These are phyloP conservation scores for Arthroderma sp. DNA, from an alignment of 2,329 filamentous ascomycete genomes.

Conservation along the genomic window DNA sequence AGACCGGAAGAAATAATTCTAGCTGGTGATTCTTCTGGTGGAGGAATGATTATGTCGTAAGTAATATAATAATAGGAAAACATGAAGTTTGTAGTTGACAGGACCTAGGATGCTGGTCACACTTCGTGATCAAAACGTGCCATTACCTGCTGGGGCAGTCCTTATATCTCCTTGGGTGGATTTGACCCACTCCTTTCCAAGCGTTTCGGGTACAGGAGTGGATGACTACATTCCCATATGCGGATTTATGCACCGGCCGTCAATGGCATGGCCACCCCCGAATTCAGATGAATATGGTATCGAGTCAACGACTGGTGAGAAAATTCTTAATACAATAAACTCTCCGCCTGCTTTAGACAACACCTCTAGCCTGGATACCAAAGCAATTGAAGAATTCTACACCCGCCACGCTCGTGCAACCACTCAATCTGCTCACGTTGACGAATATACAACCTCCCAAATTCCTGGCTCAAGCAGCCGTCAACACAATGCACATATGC, in stretches of 20 bases:
- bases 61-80: slow-evolving; percentile 7
- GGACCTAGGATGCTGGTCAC: slow-evolving; percentile 55
- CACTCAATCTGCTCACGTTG: slow-evolving; percentile 22
- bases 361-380: slow-evolving; percentile 5
- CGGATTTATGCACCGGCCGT: slow-evolving; percentile 86
- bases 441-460: slow-evolving; percentile 7
- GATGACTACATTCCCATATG: slow-evolving; percentile 78
- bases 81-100: neutral
- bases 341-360: slow-evolving; percentile 10
- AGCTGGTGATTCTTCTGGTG: slow-evolving; percentile 86
- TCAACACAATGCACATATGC: slow-evolving; percentile 13
- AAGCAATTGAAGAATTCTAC: slow-evolving; percentile 11
- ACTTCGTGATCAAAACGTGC: slow-evolving; percentile 68
- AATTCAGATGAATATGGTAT: slow-evolving; percentile 58
- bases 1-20: slow-evolving; percentile 72
- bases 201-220: slow-evolving; percentile 58
- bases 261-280: slow-evolving; percentile 81
- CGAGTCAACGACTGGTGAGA: slow-evolving; percentile 39
- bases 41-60: slow-evolving; percentile 66
- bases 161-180: slow-evolving; percentile 95
- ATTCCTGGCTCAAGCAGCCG: slow-evolving; percentile 9
- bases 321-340: slow-evolving; percentile 16
- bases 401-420: slow-evolving; percentile 20
- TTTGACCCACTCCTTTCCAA: slow-evolving; percentile 88
- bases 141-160: slow-evolving; percentile 77